Evolutionary conservation across 495 filamentous ascomycete species (phyloP).

Genomic region (Podospora pseudocomata): DNA sequence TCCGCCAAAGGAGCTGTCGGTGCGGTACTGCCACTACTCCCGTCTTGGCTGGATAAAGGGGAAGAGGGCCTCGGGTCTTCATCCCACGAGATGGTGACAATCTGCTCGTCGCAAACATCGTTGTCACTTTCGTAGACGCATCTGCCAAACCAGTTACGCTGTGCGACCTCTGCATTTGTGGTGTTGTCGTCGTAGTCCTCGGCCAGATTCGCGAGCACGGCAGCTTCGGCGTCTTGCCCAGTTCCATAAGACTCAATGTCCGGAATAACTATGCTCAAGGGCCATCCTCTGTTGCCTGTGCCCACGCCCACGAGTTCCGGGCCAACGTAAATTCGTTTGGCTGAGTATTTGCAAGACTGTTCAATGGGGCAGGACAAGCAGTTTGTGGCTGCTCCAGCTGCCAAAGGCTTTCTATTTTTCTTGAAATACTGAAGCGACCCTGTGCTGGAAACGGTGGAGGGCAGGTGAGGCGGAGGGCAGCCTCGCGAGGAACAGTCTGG

Average conservation of each 20-base stretch:
- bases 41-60: not conserved
- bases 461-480: conserved; percentile 60
- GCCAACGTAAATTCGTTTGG: conserved; percentile 73
- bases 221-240: conserved; percentile 35
- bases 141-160: conserved; percentile 79
- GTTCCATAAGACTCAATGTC: conserved; percentile 75
- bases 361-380: conserved; percentile 77
- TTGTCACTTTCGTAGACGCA: conserved; percentile 94
- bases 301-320: conserved; percentile 40
- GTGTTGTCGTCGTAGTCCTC: conserved; percentile 62
- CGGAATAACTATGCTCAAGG: conserved; percentile 78
- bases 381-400: conserved; percentile 76
- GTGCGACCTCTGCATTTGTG: conserved; percentile 53
- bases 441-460: conserved; percentile 64
- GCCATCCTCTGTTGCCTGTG: conserved; percentile 67
- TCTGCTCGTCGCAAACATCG: conserved; percentile 86
- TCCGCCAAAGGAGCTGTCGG: not conserved
- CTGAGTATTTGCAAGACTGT: conserved; percentile 72
- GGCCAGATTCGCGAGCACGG: conserved; percentile 51
- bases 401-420: conserved; percentile 63
- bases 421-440: conserved; percentile 75
- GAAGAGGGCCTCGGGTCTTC: conserved; percentile 47
- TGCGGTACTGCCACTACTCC: conserved; percentile 7
- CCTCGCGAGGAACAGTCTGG: conserved; percentile 33
- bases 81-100: conserved; percentile 82